Percentiles rank a stretch among this genome's conserved stretches.
Conservation (phyloP, 2,329 filamentous ascomycete genomes). For the Aspergillus pseudotamarii region DNA sequence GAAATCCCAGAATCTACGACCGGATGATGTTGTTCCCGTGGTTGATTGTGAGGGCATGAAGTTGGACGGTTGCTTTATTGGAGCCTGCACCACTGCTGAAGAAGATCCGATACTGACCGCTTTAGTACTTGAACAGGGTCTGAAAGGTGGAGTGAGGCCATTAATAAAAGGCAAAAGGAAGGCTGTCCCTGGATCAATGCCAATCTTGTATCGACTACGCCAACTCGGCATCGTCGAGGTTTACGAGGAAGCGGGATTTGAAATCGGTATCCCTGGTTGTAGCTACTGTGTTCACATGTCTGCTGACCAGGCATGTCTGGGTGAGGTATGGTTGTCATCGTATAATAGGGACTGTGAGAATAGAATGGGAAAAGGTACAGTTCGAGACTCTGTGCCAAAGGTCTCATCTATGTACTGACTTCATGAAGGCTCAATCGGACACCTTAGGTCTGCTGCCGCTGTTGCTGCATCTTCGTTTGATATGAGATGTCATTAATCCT, state of each 20-base stretch:
- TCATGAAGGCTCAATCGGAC: conserved; percentile 49
- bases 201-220: conserved; percentile 42
- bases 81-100: conserved; percentile 51
- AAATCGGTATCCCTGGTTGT: conserved; percentile 47
- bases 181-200: conserved; percentile 47
- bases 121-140: conserved; percentile 44
- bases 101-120: conserved; percentile 50
- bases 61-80: conserved; percentile 51
- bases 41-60: conserved; percentile 32
- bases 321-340: conserved; percentile 50
- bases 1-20: conserved; percentile 47
- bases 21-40: conserved; percentile 50
- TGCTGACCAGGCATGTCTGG: conserved; percentile 44
- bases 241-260: conserved; percentile 47
- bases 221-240: conserved; percentile 39
- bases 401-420: no score
- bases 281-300: conserved; percentile 51
- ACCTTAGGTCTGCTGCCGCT: conserved; percentile 49
- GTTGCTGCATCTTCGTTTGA: conserved; percentile 52
- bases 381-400: not conserved
- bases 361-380: conserved; percentile 46
- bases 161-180: conserved; percentile 37
- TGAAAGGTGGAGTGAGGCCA: conserved; percentile 36
- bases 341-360: conserved; percentile 54
- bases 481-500: conserved; percentile 49